Conservation (phyloP, 176 grass and related monocot genomes). For the Bothriochloa decipiens region DNA sequence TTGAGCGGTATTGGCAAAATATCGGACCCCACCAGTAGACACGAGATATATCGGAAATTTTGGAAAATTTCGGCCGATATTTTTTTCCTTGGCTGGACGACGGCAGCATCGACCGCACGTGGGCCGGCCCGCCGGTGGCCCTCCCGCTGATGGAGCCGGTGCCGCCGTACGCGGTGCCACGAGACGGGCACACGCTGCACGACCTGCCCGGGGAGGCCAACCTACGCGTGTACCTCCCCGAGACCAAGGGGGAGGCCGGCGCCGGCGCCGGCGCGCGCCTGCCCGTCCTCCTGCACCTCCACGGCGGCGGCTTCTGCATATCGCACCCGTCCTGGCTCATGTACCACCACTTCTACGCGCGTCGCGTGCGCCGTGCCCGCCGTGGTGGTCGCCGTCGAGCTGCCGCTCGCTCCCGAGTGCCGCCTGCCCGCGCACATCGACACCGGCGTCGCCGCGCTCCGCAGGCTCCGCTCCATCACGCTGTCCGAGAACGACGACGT, state of each 20-base stretch:
- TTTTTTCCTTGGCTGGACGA: conserved; percentile 48
- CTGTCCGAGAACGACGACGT: not conserved
- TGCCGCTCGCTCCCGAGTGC: conserved; percentile 71
- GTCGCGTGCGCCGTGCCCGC: conserved; percentile 59
- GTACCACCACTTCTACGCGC: conserved; percentile 91
- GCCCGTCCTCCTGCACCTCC: conserved; percentile 72
- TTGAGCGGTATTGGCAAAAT: too few species aligned
- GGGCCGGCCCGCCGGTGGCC: conserved; percentile 69
- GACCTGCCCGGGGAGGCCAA: conserved; percentile 68
- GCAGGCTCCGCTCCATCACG: conserved; percentile 54
- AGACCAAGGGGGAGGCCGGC: not conserved
- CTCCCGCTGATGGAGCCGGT: conserved; percentile 76
- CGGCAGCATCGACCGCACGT: conserved; percentile 78
- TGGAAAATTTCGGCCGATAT: too few species aligned
- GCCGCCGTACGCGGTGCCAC: conserved; percentile 41
- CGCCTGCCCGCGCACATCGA: conserved; percentile 69
- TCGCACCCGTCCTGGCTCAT: conserved; percentile 67
- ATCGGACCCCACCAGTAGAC: too few species aligned
- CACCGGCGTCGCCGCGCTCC: conserved; percentile 52
- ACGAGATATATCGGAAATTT: too few species aligned
- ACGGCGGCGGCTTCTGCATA: conserved; percentile 93
- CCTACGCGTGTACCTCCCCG: conserved; percentile 79
- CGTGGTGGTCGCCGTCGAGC: conserved; percentile 65
- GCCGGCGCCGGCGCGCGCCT: conserved; percentile 11
- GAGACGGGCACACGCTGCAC: conserved; percentile 77